Base-by-base conservation (phyloP, 768 basidiomycete species). In the Agaricus subrufescens region DNA sequence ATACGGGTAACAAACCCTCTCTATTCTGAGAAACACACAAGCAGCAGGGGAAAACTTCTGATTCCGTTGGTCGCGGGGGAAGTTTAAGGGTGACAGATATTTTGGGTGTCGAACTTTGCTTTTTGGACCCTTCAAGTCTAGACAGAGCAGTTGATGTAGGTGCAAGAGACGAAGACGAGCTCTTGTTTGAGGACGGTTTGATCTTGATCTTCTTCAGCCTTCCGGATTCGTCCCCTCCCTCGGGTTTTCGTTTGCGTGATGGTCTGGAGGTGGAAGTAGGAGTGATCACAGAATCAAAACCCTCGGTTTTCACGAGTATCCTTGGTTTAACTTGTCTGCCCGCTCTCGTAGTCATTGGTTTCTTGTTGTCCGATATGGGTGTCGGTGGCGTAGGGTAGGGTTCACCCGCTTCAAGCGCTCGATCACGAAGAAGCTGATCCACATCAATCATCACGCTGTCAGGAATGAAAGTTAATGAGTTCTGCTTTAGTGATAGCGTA, bases 371-470 rank as follows among this genome's bases (percentile, higher is more conserved):
- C 37, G 58, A 52, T 19, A 48, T 27, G 19, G 38, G 30, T 4
- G 52, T 26, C 14, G 45, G 45, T 14, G 39, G 47, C n/a, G 39
- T 14, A 14, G 40, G 14, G 11, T 15, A 15, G 26, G 50, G 55
- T 49, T 62, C 53, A 30, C 39, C 57, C 48, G 53, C 44, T 37
- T 86, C 86, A 6, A 73, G 73, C 27, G 81, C 85, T 3, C 86
- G 78, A 59, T 91, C 86, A 2, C 65, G 74, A 19, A 98, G 72
- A 44, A 97, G 80, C 60, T 89, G 86, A 65, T 96, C 92, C 23
- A 98, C 91, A 56, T 98, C 89, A 61, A 98, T 98, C 27, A 87
- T 85, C 29, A 98, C 96, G 65, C 95, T 98, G 58, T 6, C 4
- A 34, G 38, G 38, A 23, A 60, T 37, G 37, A 52, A 7, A 52